Percentiles rank a stretch among this genome's conserved stretches.
phyloP scores from a whole-genome alignment of 2,329 filamentous ascomycete genomes.

The Phoma sp. region DNA sequence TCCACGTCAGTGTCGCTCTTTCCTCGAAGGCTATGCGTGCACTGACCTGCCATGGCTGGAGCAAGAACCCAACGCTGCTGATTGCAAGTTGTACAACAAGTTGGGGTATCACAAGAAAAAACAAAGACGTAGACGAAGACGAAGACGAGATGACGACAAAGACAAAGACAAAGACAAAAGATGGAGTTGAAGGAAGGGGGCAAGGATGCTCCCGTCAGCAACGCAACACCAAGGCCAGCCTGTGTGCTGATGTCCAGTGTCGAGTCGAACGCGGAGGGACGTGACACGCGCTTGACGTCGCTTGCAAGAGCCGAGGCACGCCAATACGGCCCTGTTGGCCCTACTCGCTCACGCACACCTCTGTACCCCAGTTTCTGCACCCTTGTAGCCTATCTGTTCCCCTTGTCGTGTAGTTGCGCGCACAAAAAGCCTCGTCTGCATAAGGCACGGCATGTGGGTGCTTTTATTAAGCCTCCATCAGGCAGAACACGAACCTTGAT shows the following conservation, averaged over 20 bases:
- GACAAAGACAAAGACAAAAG: too few species aligned
- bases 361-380: conserved; percentile 4
- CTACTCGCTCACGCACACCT: not conserved
- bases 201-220: not conserved
- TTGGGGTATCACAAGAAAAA: conserved; percentile 3
- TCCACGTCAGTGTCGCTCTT: conserved; percentile 1
- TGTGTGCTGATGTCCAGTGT: conserved; percentile 7
- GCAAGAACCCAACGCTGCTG: not conserved
- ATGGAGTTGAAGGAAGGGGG: not conserved
- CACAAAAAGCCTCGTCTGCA: not conserved
- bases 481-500: not conserved
- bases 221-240: conserved; percentile 9
- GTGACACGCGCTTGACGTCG: conserved; percentile 5
- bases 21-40: not conserved
- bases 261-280: conserved; percentile 1
- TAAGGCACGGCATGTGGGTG: not conserved
- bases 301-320: conserved; percentile 13
- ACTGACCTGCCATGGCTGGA: conserved; percentile 19
- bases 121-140: not conserved
- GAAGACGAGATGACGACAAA: not conserved
- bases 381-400: conserved; percentile 1
- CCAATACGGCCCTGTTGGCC: not conserved
- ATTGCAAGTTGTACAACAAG: not conserved
- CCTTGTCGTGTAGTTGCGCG: conserved; percentile 9
- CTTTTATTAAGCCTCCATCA: not conserved